Conservation (phyloP, 2,329 filamentous ascomycete species). For the Pyricularia sp. region DNA sequence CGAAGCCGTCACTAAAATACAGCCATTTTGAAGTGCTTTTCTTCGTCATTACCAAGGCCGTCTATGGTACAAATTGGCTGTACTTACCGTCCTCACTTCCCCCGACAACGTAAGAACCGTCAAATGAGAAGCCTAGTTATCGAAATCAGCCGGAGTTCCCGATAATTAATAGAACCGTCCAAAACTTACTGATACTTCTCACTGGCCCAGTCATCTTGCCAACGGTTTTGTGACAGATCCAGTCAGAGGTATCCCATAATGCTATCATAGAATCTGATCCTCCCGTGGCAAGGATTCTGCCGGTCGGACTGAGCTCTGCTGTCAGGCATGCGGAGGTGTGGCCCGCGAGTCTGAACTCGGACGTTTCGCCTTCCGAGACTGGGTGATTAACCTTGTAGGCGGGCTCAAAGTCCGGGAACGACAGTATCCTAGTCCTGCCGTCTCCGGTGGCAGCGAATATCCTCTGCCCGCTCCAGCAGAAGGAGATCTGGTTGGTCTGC, state of each 20-base stretch:
- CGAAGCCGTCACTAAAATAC: neutral
- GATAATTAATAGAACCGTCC: neutral
- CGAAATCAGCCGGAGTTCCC: slow-evolving; percentile 1
- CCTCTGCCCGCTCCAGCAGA: slow-evolving; percentile 64
- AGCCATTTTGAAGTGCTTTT: neutral
- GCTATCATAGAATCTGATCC: slow-evolving; percentile 67
- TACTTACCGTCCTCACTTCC: slow-evolving; percentile 61
- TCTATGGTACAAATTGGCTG: neutral
- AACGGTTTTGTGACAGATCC: slow-evolving; percentile 66
- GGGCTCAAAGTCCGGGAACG: slow-evolving; percentile 55
- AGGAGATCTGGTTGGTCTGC: slow-evolving; percentile 64
- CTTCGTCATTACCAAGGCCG: neutral
- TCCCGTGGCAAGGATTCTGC: slow-evolving; percentile 63
- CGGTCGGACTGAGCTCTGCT: slow-evolving; percentile 61
- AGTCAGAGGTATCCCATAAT: slow-evolving; percentile 69
- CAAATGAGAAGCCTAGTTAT: slow-evolving; percentile 61
- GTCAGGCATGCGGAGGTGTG: slow-evolving; percentile 66
- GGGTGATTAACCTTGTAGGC: slow-evolving; percentile 38
- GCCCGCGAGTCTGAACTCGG: slow-evolving; percentile 55
- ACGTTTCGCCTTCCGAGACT: slow-evolving; percentile 21
- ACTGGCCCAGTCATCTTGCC: slow-evolving; percentile 61
- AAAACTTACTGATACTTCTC: slow-evolving; percentile 50
- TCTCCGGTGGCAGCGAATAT: slow-evolving; percentile 63
- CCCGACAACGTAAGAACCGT: slow-evolving; percentile 65
- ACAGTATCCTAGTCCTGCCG: slow-evolving; percentile 60